Conservation (phyloP, 164 flowering plant genomes). For the Magnolia sinica region DNA sequence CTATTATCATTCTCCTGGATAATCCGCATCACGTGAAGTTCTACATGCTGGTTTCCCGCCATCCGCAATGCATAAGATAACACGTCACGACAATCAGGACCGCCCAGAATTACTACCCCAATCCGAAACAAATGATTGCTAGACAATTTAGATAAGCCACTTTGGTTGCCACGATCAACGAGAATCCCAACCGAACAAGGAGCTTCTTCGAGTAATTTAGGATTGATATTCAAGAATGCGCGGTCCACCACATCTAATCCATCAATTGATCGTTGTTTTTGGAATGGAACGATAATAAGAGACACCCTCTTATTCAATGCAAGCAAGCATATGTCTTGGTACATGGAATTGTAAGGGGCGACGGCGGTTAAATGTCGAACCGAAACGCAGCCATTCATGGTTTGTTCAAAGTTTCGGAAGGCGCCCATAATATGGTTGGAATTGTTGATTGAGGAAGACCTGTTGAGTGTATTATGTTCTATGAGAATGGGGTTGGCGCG, state of each 20-base stretch:
- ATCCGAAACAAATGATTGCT: constrained; percentile 14
- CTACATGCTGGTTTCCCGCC: constrained; percentile 24
- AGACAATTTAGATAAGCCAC: background rate
- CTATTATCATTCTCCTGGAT: background rate
- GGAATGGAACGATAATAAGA: constrained; percentile 47
- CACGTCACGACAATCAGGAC: constrained; percentile 47
- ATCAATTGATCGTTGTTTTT: constrained; percentile 9
- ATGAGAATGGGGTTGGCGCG: constrained; percentile 52
- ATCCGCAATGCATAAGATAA: constrained; percentile 44
- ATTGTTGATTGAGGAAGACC: constrained; percentile 1
- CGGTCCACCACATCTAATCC: background rate
- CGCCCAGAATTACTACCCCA: constrained; percentile 44
- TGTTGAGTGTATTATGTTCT: constrained; percentile 30
- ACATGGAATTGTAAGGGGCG: constrained; percentile 47
- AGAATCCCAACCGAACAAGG: constrained; percentile 59
- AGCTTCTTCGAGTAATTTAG: constrained; percentile 2
- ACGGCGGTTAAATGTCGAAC: constrained; percentile 38
- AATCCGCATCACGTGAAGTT: constrained; percentile 33
- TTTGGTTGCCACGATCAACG: constrained; percentile 30
- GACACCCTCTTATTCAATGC: constrained; percentile 38
- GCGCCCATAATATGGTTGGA: constrained; percentile 39
- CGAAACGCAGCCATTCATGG: constrained; percentile 20
- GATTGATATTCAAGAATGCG: background rate
- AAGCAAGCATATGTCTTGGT: constrained; percentile 65
- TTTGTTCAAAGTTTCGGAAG: constrained; percentile 28